Evolutionary conservation across 768 basidiomycete species (phyloP), one percentile per base, ranked within the genome.

Genomic region (Psilocybe tampanensis): DNA sequence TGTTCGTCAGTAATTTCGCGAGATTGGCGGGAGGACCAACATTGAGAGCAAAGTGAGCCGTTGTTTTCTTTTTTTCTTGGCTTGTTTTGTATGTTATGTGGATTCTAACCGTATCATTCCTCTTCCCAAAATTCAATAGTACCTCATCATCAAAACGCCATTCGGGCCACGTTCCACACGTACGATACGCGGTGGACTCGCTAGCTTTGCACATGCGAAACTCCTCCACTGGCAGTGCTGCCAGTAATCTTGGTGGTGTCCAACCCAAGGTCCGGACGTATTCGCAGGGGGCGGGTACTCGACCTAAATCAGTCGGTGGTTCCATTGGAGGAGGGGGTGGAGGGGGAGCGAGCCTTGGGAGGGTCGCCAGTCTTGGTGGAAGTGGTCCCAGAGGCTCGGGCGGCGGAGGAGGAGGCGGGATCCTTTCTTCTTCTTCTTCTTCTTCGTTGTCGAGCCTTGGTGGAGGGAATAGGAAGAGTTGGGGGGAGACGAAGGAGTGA

Each of bases 1-100:
- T 94, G 7, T 95, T 95, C 74, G 90, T 90, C 2, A 88, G 84
- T 61, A 90, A 83, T 66, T 95, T 68, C 58, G 64, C 67, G 32
- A 52, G 65, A 32, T 42, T 67, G 44, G 62, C 61, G 8, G 48
- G 60, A 13, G 59, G 59, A 33, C 63, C 64, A 8, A 62, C 64
- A 11, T 56, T 65, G 59, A 48, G 61, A 52, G 64, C 64, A 13
- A 65, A 65, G 64, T 65, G 47, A 55, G 61, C 54, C 21, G 41
- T 47, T 54, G 12, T n/a, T 24, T 29, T 5, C 7, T 53, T 15
- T 29, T 21, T 44, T 39, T 36, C n/a, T 60, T 29, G 44, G 7
- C 6, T 43, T 32, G 21, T 33, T 51, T 43, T 11, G 44, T 29
- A 9, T 43, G 3, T 50, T n/a, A n/a, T n/a, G n/a, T n/a, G n/a